phyloP scores from a whole-genome alignment of 371 early-diverging fungal species.

The Vairimorpha apis region DNA sequence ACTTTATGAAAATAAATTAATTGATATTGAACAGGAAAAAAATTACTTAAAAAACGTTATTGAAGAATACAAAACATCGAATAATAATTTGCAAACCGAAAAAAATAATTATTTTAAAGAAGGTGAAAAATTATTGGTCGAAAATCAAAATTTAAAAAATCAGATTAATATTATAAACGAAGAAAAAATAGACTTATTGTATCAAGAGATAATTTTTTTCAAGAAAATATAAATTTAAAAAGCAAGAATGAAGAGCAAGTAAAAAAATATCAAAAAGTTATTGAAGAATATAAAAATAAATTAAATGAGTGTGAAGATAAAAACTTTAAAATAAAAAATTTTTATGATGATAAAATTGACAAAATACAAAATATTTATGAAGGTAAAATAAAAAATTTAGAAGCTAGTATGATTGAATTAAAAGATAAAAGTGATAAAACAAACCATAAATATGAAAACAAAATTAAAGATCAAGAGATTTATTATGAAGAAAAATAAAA shows the following conservation, averaged over 20 bases:
- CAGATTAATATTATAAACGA: background rate
- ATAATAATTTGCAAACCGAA: background rate
- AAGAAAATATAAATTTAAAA: background rate
- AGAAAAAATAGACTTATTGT: slow-evolving; percentile 8
- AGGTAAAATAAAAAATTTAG: no score
- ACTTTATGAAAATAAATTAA: background rate
- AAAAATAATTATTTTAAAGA: slow-evolving; percentile 1
- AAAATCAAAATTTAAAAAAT: background rate
- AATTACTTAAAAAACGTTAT: slow-evolving; percentile 1
- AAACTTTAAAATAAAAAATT: background rate
- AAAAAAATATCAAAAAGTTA: background rate
- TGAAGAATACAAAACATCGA: background rate
- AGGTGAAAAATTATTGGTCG: slow-evolving; percentile 6
- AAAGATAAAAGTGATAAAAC: no score
- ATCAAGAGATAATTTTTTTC: background rate
- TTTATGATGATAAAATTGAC: background rate
- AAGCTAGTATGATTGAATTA: no score
- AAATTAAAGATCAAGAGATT: no score
- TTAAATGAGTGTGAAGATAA: no score
- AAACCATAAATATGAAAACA: background rate
- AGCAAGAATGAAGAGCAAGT: background rate
- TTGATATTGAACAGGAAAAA: background rate
- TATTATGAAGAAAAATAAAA: no score
- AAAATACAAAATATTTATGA: background rate
- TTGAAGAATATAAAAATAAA: background rate